phyloP scores from a whole-genome alignment of 495 filamentous ascomycete genomes.

The Thozetella sp. region DNA sequence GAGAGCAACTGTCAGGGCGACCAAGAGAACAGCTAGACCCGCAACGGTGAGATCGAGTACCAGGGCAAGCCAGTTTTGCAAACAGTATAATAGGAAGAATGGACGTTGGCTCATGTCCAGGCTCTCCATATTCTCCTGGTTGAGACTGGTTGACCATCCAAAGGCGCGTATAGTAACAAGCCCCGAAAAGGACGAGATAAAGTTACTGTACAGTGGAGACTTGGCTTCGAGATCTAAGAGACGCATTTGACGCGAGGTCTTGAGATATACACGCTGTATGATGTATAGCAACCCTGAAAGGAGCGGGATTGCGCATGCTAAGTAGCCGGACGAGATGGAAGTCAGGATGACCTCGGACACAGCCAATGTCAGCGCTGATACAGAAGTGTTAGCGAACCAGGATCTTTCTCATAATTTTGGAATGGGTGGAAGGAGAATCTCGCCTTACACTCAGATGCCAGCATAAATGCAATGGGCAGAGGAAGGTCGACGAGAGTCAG shows the following conservation, averaged over 20 bases:
- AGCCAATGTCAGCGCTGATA: neutral
- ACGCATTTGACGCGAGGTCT: conserved; percentile 62
- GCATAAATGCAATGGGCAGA: conserved; percentile 14
- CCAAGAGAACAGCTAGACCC: conserved; percentile 36
- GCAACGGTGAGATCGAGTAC: conserved; percentile 47
- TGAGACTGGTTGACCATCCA: conserved; percentile 40
- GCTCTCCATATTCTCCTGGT: conserved; percentile 44
- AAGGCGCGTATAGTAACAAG: conserved; percentile 54
- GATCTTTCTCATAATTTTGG: neutral
- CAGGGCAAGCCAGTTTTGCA: conserved; percentile 55
- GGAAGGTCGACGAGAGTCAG: conserved; percentile 21
- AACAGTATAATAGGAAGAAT: conserved; percentile 49
- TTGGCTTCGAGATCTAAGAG: conserved; percentile 62
- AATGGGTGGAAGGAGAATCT: neutral
- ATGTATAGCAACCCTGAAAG: conserved; percentile 38
- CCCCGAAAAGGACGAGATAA: conserved; percentile 42
- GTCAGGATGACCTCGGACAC: conserved; percentile 2
- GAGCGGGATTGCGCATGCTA: conserved; percentile 22
- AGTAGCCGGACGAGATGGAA: conserved; percentile 20
- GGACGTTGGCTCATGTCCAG: conserved; percentile 57
- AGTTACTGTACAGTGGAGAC: conserved; percentile 33
- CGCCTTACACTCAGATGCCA: conserved; percentile 5
- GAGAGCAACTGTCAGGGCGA: conserved; percentile 35
- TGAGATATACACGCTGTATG: conserved; percentile 61
- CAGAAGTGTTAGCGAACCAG: neutral